Conservation (phyloP, 129 eudicot species). For the Arctium lappa region DNA sequence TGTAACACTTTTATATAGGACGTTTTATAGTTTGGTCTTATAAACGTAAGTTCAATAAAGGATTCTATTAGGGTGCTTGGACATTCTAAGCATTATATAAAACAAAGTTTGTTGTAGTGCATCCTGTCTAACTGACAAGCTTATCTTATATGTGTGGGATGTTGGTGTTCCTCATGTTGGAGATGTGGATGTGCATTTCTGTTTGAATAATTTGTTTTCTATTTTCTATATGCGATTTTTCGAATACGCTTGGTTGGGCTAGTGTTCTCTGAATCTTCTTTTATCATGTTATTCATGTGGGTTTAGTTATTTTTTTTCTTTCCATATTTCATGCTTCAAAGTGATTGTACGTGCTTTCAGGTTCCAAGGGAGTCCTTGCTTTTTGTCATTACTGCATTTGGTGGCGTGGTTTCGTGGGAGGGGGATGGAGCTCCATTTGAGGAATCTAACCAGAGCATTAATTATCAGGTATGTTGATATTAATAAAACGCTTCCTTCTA, state of each 20-base stretch:
- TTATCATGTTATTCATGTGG: neutral
- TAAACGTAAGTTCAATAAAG: too few relatives aligned
- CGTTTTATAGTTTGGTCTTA: too few relatives aligned
- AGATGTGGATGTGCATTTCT: too few relatives aligned
- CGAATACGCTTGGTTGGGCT: neutral
- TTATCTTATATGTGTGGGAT: too few relatives aligned
- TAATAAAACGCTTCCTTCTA: neutral
- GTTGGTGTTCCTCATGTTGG: neutral
- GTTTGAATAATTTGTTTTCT: neutral
- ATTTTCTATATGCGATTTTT: neutral
- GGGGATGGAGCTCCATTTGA: slow-evolving; percentile 83
- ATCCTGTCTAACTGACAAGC: too few relatives aligned
- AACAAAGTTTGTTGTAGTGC: too few relatives aligned
- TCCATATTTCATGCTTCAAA: neutral
- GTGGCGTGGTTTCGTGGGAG: slow-evolving; percentile 84
- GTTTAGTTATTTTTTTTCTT: neutral
- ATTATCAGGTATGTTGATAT: slow-evolving; percentile 50
- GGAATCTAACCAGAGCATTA: slow-evolving; percentile 65
- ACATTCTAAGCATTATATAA: too few relatives aligned
- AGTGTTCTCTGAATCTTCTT: neutral
- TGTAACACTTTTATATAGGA: too few relatives aligned
- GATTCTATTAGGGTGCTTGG: too few relatives aligned
- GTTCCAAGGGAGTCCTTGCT: slow-evolving; percentile 85
- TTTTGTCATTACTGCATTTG: slow-evolving; percentile 86
- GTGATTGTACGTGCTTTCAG: slow-evolving; percentile 22